Percentiles rank a stretch among this genome's conserved stretches.
Evolutionary conservation across 2,329 filamentous ascomycete genomes (phyloP).

Genomic region (Cladosporium phlei): DNA sequence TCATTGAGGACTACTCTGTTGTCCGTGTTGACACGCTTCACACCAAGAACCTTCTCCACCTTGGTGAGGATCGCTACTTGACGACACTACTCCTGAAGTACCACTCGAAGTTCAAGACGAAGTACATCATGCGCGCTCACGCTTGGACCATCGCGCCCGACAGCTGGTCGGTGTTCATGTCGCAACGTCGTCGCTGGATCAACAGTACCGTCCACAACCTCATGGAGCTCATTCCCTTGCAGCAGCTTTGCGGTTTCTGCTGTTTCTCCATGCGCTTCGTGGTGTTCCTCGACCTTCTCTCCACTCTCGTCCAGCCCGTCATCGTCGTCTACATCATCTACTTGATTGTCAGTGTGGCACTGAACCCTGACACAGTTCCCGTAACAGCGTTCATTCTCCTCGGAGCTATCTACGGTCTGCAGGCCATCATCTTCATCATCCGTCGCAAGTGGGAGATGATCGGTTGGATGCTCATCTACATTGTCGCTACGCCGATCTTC

Average conservation of each 20-base stretch:
- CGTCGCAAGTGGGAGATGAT: constrained; percentile 99
- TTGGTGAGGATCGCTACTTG: constrained; percentile 95
- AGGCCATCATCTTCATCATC: constrained; percentile 94
- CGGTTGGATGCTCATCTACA: constrained; percentile 97
- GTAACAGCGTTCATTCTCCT: constrained; percentile 85
- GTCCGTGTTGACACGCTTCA: constrained; percentile 97
- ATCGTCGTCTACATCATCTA: constrained; percentile 87
- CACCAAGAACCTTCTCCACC: constrained; percentile 95
- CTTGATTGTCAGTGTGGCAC: constrained; percentile 69
- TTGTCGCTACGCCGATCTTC: constrained; percentile 87
- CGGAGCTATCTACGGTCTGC: constrained; percentile 93
- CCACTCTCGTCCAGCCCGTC: constrained; percentile 86
- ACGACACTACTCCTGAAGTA: constrained; percentile 91
- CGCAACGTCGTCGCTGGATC: constrained; percentile 98
- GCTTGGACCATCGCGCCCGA: constrained; percentile 98
- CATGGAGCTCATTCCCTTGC: constrained; percentile 87
- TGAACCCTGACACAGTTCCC: constrained; percentile 62
- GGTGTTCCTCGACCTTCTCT: constrained; percentile 88
- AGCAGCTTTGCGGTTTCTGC: constrained; percentile 97
- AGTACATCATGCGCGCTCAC: constrained; percentile 87
- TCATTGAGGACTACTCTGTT: constrained; percentile 81
- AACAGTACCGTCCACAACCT: constrained; percentile 99
- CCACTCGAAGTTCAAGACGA: constrained; percentile 94
- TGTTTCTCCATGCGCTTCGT: constrained; percentile 99
- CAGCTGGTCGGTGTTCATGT: constrained; percentile 89